Base-by-base conservation (phyloP, 1,139 yeast species). In the Yamadazyma atlantica region DNA sequence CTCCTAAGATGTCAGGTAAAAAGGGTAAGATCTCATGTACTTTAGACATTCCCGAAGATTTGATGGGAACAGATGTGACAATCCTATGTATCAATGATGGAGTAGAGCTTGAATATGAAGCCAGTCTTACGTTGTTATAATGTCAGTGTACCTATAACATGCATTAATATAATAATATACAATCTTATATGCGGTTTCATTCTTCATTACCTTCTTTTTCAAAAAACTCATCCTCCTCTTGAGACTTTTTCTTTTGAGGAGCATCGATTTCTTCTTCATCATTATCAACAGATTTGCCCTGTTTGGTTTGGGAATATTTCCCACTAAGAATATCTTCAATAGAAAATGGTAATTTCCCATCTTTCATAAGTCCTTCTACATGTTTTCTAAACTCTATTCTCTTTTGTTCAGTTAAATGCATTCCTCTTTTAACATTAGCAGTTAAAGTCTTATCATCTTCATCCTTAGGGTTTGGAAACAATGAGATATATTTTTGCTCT, bases 401-500 rank as follows among this genome's bases (percentile, higher is more conserved):
- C 41, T 66, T 67, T 33, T 67, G 67, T 34, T 78, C 79, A 0
- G 88, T 78, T 40, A 56, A 54, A 35, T 61, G 66, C 38, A 64
- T 41, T 4, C 81, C 82, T 42, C 62, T 64, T 45, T 66, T 70
- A 15, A 71, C 75, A 43, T 70, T 71, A 16, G 65, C 62, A 38
- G 62, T 58, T 13, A 48, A 44, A 24, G 55, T 51, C 9, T 46
- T 49, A 27, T 54, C 58, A 9, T 62, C 65, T 16, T 60, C 62
- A 7, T 55, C 58, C 15, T 60, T 62, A 8, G 58, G 51, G 37
- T 64, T 63, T 6, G 86, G 87, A 56, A 80, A 92, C 43, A 92
- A 64, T 0, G 97, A 80, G 26, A 88, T 78, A 57, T 92, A 92
- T 61, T 88, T 90, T 50, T 80, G 80, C 36, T 81, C 75, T 54